Base-by-base conservation (phyloP, 805 yeast species). In the Wickerhamiella slavikovae region DNA sequence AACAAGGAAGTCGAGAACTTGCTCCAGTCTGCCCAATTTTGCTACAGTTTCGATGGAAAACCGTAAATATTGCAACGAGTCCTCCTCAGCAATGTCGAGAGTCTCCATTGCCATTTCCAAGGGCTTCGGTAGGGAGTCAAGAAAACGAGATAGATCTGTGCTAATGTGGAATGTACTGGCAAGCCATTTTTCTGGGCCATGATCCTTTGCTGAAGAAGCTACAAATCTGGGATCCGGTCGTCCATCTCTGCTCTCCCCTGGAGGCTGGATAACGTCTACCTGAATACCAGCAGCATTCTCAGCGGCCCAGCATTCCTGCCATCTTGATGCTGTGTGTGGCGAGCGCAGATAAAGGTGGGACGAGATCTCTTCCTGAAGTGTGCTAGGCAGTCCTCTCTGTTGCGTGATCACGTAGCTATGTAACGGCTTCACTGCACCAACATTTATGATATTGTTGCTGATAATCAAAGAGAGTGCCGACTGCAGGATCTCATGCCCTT, bases 311-410 rank as follows among this genome's bases (percentile, higher is more conserved):
- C 24, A 24, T 14, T 34, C 22, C 13, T 28, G 35, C 52, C 52
- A 50, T 15, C 44, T 41, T 17, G 32, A 31, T 20, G 41, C 40
- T 14, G 52, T 40, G 35, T 49, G 52, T 2, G 57, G 58, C 3
- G 54, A 45, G 39, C 67, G 69, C 24, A 74, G 55, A 41, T 72
- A 78, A n/a, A 77, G 54, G 32, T 77, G 72, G 27, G 60, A 63
- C 34, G 68, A 71, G 24, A 80, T 52, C 42, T 82, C 93, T 37
- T 77, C 92, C n/a, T 77, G 55, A 13, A 83, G 55, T 37, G 67
- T 66, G 27, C 72, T 80, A 42, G 74, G 72, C 17, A 83, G 53
- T 24, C 57, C 46, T 25, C 46, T 33, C 25, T 52, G 53, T 36
- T 62, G 64, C 8, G 57, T 48, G 21, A 39, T 33, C 11, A 52